Conservation (phyloP, 2,329 filamentous ascomycete species). For the Didymellaceae sp. region DNA sequence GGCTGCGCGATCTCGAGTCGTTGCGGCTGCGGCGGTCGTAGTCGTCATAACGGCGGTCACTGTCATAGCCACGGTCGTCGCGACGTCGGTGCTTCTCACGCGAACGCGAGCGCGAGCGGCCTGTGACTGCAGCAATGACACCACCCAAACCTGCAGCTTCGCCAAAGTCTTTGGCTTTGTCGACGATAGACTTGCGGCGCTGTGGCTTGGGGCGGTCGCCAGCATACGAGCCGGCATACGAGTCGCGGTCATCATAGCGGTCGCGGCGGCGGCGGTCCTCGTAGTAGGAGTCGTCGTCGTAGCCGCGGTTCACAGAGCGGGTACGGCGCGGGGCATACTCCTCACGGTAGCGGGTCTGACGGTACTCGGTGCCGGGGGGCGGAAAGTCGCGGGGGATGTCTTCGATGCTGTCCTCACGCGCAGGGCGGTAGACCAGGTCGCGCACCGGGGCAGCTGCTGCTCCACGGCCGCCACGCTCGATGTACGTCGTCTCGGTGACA, state of each 20-base stretch:
- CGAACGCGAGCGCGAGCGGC: constrained; percentile 65
- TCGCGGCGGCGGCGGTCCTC: constrained; percentile 32
- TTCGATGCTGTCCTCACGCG: constrained; percentile 82
- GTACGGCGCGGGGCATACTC: constrained; percentile 62
- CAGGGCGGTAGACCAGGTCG: constrained; percentile 58
- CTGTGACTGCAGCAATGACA: constrained; percentile 57
- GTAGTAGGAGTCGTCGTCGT: constrained; percentile 60
- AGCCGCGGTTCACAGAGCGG: constrained; percentile 68
- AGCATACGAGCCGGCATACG: constrained; percentile 54
- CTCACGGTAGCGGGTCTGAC: constrained; percentile 56
- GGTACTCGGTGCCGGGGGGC: constrained; percentile 64
- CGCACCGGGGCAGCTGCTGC: constrained; percentile 50
- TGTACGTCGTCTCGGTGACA: constrained; percentile 58
- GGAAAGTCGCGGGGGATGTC: constrained; percentile 86
- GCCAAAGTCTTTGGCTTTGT: constrained; percentile 61
- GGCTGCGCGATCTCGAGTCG: constrained; percentile 61
- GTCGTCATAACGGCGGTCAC: constrained; percentile 43
- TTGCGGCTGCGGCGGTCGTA: constrained; percentile 53
- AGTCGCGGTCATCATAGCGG: constrained; percentile 52
- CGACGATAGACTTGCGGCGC: constrained; percentile 64
- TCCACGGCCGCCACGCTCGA: constrained; percentile 56
- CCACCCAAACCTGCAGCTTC: constrained; percentile 65
- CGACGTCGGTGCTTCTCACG: constrained; percentile 54
- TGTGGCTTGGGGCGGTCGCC: constrained; percentile 51
- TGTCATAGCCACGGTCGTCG: constrained; percentile 59